Evolutionary conservation across 805 yeast species (phyloP), one percentile per base, ranked within the genome.

Genomic region (Yamadazyma akitaensis): DNA sequence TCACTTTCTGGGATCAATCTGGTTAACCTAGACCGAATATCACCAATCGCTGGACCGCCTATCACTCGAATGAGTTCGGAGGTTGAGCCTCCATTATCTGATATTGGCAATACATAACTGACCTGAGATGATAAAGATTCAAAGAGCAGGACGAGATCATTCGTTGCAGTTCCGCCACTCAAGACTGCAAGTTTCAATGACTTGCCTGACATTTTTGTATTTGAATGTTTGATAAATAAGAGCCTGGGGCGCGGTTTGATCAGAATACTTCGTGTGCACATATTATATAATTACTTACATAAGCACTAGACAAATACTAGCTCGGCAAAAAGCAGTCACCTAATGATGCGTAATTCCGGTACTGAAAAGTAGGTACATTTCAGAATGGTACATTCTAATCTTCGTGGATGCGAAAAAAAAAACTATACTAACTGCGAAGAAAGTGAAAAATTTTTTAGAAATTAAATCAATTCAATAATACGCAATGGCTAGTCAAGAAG

Each of bases 31-130:
- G 96, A 88, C 41, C 97, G 69, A 2, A 91, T 75, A 60, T 91
- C 98, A 2, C 98, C 98, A 44, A 91, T 88, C 0, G 97, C 97
- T 2, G 96, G 96, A 0, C 98, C 97, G 2, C 96, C 96, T 14
- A 91, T 72, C 1, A 89, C 88, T 12, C 97, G 67, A 5, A 90
- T 73, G 19, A 91, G 77, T 64, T 91, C 97, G 24, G 95, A 84
- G 0, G 97, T 88, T 1, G 97, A 90, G 0, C 97, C 97, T 14
- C 98, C 98, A 60, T 91, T 91, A 62, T 91, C 98, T 40, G 88
- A 81, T 13, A 91, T 80, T 0, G 98, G 98, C 31, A 91, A 65
- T 4, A 90, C 75, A 54, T 85, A 90, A 2, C 84, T 68, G 3
- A 86, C 67, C 9, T 68, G 59, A 9, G 38, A 31, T 1, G 48